A percentile compares a stretch with the other conserved stretches of the same genome.
phyloP scores from a whole-genome alignment of 2,329 filamentous ascomycete genomes.

The Trichoderma citrinoviride region DNA sequence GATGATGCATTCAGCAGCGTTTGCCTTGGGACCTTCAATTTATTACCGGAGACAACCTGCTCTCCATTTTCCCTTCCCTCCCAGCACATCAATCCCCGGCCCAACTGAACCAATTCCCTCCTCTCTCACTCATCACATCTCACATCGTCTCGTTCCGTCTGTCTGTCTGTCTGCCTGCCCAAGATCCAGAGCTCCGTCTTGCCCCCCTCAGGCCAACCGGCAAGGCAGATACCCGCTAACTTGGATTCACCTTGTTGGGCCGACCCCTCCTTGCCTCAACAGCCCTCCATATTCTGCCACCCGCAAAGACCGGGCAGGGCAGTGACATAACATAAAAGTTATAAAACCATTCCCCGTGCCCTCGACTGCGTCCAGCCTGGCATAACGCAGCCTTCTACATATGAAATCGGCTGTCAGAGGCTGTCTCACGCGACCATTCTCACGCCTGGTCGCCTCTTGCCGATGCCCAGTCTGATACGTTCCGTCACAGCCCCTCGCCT shows the following conservation, averaged over 20 bases:
- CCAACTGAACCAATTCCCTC: no score
- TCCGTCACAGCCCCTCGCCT: constrained; percentile 10
- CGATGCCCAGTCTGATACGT: constrained; percentile 19
- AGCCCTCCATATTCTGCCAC: constrained; percentile 12
- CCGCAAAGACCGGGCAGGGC: no score
- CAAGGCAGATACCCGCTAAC: constrained; percentile 10
- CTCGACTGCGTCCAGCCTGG: constrained; percentile 1
- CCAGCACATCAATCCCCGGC: no score
- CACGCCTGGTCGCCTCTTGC: background rate
- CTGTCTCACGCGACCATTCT: background rate
- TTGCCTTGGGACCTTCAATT: background rate
- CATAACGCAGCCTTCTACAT: background rate
- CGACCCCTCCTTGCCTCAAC: constrained; percentile 18
- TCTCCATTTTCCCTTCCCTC: no score
- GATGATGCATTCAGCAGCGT: background rate
- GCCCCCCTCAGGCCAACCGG: background rate
- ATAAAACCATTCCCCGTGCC: background rate
- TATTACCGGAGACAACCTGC: no score
- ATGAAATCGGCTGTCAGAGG: background rate
- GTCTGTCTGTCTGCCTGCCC: background rate
- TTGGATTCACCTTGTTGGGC: constrained; percentile 5
- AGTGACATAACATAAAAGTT: background rate
- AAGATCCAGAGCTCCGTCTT: background rate
- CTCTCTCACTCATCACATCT: background rate
- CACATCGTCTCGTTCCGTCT: background rate